Percentiles rank a stretch among this genome's conserved stretches.
Conservation (phyloP, 768 basidiomycete species). For the Pulveroboletus ravenelii region DNA sequence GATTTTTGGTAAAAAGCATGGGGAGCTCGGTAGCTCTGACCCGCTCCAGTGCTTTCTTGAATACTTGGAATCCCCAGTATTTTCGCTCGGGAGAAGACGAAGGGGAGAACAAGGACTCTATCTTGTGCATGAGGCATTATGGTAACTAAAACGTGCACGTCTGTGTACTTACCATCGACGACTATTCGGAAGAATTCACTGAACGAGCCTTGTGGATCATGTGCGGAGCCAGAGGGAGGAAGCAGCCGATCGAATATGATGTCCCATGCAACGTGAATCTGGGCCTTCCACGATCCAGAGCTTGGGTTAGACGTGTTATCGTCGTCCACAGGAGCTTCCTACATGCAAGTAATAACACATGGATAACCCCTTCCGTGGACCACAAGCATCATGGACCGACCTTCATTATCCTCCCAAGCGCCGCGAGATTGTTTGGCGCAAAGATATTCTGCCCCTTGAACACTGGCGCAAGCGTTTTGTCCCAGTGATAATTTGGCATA, state of each 20-base stretch:
- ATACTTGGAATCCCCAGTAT: constrained; percentile 94
- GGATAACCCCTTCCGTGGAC: constrained; percentile 3
- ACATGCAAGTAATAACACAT: not conserved
- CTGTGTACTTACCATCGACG: constrained; percentile 72
- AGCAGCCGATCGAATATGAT: constrained; percentile 74
- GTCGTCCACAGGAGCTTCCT: constrained; percentile 60
- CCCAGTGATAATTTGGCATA: constrained; percentile 65
- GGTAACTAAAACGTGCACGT: not conserved
- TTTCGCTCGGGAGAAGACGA: constrained; percentile 85
- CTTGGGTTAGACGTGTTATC: constrained; percentile 48
- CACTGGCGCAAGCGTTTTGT: constrained; percentile 54
- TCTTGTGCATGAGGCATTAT: not conserved
- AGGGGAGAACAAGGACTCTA: constrained; percentile 83
- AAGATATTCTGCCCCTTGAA: constrained; percentile 77
- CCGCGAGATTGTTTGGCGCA: constrained; percentile 62
- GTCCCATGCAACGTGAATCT: constrained; percentile 91
- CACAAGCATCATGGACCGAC: constrained; percentile 35
- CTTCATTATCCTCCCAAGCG: constrained; percentile 75
- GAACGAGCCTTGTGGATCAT: constrained; percentile 54
- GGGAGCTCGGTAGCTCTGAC: constrained; percentile 64
- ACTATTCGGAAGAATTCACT: constrained; percentile 88
- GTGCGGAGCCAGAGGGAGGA: constrained; percentile 37
- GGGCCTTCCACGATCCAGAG: constrained; percentile 75
- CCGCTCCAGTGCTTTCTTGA: constrained; percentile 71
- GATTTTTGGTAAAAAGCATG: constrained; percentile 89